Conservation (phyloP, 805 yeast species). For the Ogataea siamensis region DNA sequence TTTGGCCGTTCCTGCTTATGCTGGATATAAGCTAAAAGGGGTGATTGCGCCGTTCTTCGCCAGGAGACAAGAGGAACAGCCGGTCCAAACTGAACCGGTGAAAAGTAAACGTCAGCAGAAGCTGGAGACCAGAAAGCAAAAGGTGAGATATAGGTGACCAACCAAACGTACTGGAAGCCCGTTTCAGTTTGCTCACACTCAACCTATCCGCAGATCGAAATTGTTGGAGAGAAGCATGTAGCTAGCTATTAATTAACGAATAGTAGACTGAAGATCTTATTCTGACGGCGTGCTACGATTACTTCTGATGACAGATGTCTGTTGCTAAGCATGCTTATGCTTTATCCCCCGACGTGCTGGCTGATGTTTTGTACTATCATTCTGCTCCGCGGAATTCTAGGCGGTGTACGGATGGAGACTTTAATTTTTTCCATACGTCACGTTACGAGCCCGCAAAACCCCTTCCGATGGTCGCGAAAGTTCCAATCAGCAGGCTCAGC, state of each 20-base stretch:
- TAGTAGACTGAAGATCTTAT: no score
- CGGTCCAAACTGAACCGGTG: constrained; percentile 18
- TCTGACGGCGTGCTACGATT: no score
- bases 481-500: constrained; percentile 16
- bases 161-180: no score
- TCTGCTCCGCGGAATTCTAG: no score
- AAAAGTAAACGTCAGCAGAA: constrained; percentile 39
- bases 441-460: constrained; percentile 12
- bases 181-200: no score
- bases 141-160: constrained; percentile 11
- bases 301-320: no score
- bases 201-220: no score
- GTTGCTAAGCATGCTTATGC: no score
- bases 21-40: constrained; percentile 45
- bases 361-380: no score
- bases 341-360: no score
- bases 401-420: constrained; percentile 9
- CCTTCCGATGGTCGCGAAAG: constrained; percentile 14
- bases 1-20: constrained; percentile 51
- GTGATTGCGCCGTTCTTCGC: constrained; percentile 32
- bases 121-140: constrained; percentile 34
- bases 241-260: no score
- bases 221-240: no score
- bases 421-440: constrained; percentile 1
- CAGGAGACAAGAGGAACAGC: constrained; percentile 16